A percentile compares a stretch with the other conserved stretches of the same genome.
Conservation (phyloP, 1,284 basidiomycete species). For the Papiliotrema flavescens region DNA sequence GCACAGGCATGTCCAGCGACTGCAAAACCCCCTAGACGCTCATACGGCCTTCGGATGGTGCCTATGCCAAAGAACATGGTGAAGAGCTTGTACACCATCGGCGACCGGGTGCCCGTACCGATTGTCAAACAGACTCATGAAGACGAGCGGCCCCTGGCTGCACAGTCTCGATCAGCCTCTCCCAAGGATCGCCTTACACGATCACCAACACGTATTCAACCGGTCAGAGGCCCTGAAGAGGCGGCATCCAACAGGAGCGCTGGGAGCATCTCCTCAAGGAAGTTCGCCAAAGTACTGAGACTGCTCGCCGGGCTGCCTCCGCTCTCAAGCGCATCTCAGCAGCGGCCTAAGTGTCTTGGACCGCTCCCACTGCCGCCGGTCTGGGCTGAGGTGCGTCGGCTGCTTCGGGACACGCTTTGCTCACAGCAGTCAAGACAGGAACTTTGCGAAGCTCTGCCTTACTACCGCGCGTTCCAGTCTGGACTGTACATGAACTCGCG, state of each 20-base stretch:
- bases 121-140: too few relatives aligned
- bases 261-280: slow-evolving; percentile 15
- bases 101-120: too few relatives aligned
- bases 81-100: too few relatives aligned
- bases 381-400: slow-evolving; percentile 37
- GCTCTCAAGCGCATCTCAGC: background rate
- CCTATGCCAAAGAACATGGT: too few relatives aligned
- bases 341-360: background rate
- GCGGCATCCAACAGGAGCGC: background rate
- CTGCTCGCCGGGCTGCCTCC: slow-evolving; percentile 14
- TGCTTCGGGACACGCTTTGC: background rate
- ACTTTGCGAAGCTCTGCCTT: slow-evolving; percentile 44
- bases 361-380: slow-evolving; percentile 27
- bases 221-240: background rate
- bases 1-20: too few relatives aligned
- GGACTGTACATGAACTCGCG: slow-evolving; percentile 38
- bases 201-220: too few relatives aligned
- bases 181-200: too few relatives aligned
- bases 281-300: slow-evolving; percentile 23
- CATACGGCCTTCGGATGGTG: too few relatives aligned
- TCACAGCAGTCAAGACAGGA: slow-evolving; percentile 38
- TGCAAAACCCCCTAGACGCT: too few relatives aligned
- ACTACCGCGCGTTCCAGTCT: slow-evolving; percentile 45
- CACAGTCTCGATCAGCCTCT: too few relatives aligned
- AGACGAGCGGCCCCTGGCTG: too few relatives aligned